A percentile compares a stretch with the other conserved stretches of the same genome.
Conservation (phyloP, 371 early-diverging fungal genomes). For the Apophysomyces variabilis region DNA sequence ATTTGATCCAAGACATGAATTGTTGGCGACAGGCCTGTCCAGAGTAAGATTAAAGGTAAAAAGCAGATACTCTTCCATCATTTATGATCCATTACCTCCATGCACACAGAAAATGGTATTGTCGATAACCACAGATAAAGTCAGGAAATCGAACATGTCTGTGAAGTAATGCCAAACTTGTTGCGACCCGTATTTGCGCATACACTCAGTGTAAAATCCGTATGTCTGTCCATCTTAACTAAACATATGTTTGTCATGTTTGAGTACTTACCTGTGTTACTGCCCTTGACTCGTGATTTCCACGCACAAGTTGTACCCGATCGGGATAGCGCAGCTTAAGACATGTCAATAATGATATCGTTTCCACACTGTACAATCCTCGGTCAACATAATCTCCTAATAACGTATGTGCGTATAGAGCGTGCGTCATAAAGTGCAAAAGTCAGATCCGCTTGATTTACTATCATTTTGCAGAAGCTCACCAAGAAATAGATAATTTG, state of each 20-base stretch:
- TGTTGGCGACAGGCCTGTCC: slow-evolving; percentile 86
- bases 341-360: slow-evolving; percentile 87
- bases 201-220: slow-evolving; percentile 97
- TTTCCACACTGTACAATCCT: slow-evolving; percentile 95
- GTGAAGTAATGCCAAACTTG: slow-evolving; percentile 95
- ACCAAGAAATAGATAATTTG: slow-evolving; percentile 96
- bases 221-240: slow-evolving; percentile 68
- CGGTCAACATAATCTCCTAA: slow-evolving; percentile 98
- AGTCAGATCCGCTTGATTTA: neutral
- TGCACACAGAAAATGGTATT: slow-evolving; percentile 95
- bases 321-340: slow-evolving; percentile 93
- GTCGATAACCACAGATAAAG: slow-evolving; percentile 90
- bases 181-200: slow-evolving; percentile 85
- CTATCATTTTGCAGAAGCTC: slow-evolving; percentile 16
- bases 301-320: slow-evolving; percentile 91
- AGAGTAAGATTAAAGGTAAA: neutral
- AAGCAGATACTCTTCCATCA: neutral
- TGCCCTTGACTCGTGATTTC: slow-evolving; percentile 97
- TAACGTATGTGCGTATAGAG: neutral
- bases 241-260: neutral
- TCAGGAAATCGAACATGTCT: slow-evolving; percentile 95
- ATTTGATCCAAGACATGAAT: slow-evolving; percentile 94
- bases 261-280: slow-evolving; percentile 74
- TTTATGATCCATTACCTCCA: slow-evolving; percentile 73
- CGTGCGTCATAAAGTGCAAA: neutral